Evolutionary conservation across 257 asterid genomes (phyloP).

Genomic region (Nicotiana tabacum): DNA sequence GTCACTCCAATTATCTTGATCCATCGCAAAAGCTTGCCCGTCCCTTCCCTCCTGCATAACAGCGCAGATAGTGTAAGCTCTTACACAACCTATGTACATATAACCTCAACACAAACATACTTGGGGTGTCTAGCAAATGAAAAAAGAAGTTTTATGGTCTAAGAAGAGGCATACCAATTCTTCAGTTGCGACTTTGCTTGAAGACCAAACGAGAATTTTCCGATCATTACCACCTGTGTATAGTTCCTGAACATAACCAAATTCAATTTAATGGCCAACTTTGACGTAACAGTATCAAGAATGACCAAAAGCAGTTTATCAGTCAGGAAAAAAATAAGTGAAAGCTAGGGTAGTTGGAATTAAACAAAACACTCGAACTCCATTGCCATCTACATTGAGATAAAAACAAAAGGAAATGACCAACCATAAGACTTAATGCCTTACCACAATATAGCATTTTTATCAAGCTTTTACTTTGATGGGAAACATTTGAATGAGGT

Average conservation of each 20-base stretch:
- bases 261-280: not conserved
- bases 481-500: not conserved
- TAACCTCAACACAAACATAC: not conserved
- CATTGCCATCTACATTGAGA: not conserved
- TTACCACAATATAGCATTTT: not conserved
- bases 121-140: not conserved
- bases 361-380: not conserved
- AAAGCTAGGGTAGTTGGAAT: not conserved
- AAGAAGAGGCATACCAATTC: constrained; percentile 44
- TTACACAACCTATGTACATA: not conserved
- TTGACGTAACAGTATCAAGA: not conserved
- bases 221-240: constrained; percentile 78
- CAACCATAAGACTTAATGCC: not conserved
- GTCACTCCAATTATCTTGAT: constrained; percentile 93
- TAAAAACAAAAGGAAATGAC: not conserved
- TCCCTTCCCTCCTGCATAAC: constrained; percentile 51
- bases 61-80: not conserved
- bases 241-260: constrained; percentile 49
- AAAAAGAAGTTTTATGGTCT: not conserved
- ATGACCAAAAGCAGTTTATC: not conserved
- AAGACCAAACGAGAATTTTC: constrained; percentile 93
- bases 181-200: constrained; percentile 35
- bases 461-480: not conserved
- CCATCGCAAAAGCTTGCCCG: constrained; percentile 37
- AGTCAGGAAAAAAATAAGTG: not conserved